Base-by-base conservation (phyloP, 2,329 filamentous ascomycete species). In the Chaetomium olivaceum region DNA sequence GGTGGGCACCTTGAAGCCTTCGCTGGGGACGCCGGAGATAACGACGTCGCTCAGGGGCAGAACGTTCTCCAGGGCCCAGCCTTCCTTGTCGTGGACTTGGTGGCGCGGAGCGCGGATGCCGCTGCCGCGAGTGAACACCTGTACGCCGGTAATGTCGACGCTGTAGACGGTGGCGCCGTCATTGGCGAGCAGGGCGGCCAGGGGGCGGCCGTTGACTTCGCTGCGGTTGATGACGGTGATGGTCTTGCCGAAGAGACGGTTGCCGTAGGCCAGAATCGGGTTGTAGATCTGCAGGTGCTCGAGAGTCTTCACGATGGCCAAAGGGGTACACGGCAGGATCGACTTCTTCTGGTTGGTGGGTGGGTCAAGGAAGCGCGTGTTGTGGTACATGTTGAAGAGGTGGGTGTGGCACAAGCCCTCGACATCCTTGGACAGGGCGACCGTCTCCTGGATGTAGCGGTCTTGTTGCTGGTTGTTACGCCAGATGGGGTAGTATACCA, bases 311-410 rank as follows among this genome's bases (percentile, higher is more conserved):
- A 98, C 91, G 67, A 97, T 90, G 29, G 95, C 95, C 27, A 99
- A 86, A 19, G 95, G 95, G 2, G 95, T 99, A 83, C 95, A 99
- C 5, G 95, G 95, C 61, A 99, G 82, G 71, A 98, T 92, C 58
- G 90, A 96, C 82, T 99, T 98, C 77, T 92, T 91, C 65, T 82
- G 83, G 77, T 92, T 91, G 52, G 83, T 78, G 4, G 90, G 89
- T 27, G 88, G 82, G 79, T 99, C 95, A 64, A 99, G 84, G 82
- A 93, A 98, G 70, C 95, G 92, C 73, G 96, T 87, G 81, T 99
- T 99, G 83, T 97, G 91, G 81, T 98, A 99, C 93, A 99, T 97
- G 85, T 99, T 99, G 86, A 94, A 93, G 75, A 98, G 90, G 80
- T 98, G 93, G 76, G 89, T 89, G 79, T 97, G 94, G 73, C 90